Evolutionary conservation across 768 basidiomycete genomes (phyloP).

Genomic region (Bullera alba): DNA sequence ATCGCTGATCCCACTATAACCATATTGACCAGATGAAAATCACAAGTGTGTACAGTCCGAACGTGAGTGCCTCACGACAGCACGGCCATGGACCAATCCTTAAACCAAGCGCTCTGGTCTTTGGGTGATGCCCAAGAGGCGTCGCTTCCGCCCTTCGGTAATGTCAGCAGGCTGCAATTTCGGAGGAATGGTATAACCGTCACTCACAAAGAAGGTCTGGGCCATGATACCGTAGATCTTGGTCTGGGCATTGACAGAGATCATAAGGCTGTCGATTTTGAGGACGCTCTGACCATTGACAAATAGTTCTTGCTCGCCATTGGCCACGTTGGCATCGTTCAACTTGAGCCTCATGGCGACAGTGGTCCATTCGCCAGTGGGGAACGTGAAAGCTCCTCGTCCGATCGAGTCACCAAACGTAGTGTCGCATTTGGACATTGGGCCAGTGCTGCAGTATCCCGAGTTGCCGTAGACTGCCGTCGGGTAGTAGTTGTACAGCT

Average conservation of each 20-base stretch:
- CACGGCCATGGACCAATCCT: slow-evolving; percentile 64
- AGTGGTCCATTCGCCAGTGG: slow-evolving; percentile 61
- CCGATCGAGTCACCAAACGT: slow-evolving; percentile 55
- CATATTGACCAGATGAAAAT: too few relatives aligned
- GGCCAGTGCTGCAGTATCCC: slow-evolving; percentile 50
- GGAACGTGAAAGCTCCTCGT: slow-evolving; percentile 61
- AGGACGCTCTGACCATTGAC: slow-evolving; percentile 62
- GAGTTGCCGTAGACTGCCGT: slow-evolving; percentile 11
- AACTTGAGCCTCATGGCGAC: slow-evolving; percentile 64
- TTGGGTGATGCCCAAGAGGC: slow-evolving; percentile 57
- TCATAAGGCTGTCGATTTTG: slow-evolving; percentile 54
- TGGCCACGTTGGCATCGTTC: slow-evolving; percentile 62
- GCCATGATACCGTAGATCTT: slow-evolving; percentile 58
- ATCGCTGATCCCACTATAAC: too few relatives aligned
- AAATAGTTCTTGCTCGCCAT: slow-evolving; percentile 69
- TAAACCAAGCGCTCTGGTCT: slow-evolving; percentile 60
- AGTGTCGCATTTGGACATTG: slow-evolving; percentile 54
- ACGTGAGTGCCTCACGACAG: slow-evolving; percentile 35
- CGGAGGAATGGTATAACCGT: neutral
- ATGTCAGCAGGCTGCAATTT: neutral
- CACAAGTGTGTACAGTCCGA: too few relatives aligned
- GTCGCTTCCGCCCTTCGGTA: slow-evolving; percentile 46
- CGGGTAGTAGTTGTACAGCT: slow-evolving; percentile 68
- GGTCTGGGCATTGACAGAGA: slow-evolving; percentile 52
- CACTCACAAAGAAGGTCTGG: slow-evolving; percentile 69